Evolutionary conservation across 306 rosid species (phyloP).

Genomic region (Ormosia semicastrata): DNA sequence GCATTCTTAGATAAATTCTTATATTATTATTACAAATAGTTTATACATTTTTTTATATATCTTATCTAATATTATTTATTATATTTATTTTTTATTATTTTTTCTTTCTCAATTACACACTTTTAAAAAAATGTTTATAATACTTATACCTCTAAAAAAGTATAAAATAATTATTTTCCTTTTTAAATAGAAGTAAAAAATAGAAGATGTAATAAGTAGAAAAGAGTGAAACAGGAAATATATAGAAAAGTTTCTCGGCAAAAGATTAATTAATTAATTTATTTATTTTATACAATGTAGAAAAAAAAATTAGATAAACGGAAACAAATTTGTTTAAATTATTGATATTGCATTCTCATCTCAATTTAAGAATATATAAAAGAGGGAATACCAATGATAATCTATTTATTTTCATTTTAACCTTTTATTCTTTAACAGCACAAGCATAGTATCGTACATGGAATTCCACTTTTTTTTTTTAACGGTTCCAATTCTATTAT

Average conservation of each 20-base stretch:
- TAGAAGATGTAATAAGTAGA: neutral
- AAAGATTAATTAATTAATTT: neutral
- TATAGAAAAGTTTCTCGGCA: neutral
- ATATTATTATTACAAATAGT: too few relatives aligned
- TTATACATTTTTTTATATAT: too few relatives aligned
- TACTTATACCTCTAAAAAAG: too few relatives aligned
- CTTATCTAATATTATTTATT: too few relatives aligned
- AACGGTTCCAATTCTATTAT: neutral
- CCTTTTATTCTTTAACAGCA: slow-evolving; percentile 3
- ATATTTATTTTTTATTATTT: too few relatives aligned
- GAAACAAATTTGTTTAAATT: neutral
- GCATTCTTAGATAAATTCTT: too few relatives aligned
- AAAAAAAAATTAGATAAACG: neutral
- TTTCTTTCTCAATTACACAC: too few relatives aligned
- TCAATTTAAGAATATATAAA: neutral
- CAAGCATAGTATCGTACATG: slow-evolving; percentile 12
- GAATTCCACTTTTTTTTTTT: neutral
- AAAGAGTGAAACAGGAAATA: neutral
- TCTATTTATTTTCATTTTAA: neutral
- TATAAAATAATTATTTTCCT: too few relatives aligned
- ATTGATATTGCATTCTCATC: neutral
- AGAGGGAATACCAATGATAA: neutral
- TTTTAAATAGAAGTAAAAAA: neutral
- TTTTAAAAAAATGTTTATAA: too few relatives aligned
- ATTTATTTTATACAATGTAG: neutral